A percentile compares a stretch with the other conserved stretches of the same genome.
Evolutionary conservation across 495 filamentous ascomycete species (phyloP).

Genomic region (Aspergillus mulundensis): DNA sequence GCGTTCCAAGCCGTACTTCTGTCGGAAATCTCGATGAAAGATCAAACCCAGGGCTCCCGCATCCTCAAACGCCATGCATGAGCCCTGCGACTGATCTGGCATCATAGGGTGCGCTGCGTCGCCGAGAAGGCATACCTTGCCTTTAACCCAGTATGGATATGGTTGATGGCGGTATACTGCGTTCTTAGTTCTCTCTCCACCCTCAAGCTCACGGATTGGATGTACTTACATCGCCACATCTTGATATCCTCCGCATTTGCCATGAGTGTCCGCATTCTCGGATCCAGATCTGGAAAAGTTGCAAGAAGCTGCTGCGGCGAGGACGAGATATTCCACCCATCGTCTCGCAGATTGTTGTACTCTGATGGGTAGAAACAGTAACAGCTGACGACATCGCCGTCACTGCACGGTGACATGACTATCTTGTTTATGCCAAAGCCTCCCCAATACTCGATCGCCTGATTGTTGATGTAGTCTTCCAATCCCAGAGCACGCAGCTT

Average conservation of each 20-base stretch:
- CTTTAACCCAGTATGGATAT: slow-evolving; percentile 10
- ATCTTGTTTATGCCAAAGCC: slow-evolving; percentile 33
- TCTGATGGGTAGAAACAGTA: slow-evolving; percentile 25
- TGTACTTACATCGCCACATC: slow-evolving; percentile 30
- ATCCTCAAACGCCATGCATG: slow-evolving; percentile 40
- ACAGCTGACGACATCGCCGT: slow-evolving; percentile 25
- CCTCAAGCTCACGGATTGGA: too few species aligned
- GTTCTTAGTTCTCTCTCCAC: too few species aligned
- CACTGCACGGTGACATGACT: slow-evolving; percentile 28
- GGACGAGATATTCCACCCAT: slow-evolving; percentile 26
- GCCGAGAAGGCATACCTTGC: slow-evolving; percentile 25
- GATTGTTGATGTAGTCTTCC: slow-evolving; percentile 24
- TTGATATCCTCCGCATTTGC: slow-evolving; percentile 28
- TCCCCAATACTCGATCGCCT: slow-evolving; percentile 34
- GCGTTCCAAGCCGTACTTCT: slow-evolving; percentile 20
- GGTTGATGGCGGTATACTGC: too few species aligned
- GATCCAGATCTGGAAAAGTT: slow-evolving; percentile 26
- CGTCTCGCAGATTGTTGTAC: slow-evolving; percentile 23
- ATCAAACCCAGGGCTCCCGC: slow-evolving; percentile 25
- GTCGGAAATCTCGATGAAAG: too few species aligned
- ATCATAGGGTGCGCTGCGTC: slow-evolving; percentile 51
- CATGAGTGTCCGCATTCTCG: slow-evolving; percentile 24
- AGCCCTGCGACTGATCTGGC: slow-evolving; percentile 39
- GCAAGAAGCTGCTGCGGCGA: slow-evolving; percentile 24
- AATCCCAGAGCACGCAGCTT: slow-evolving; percentile 24